Base-by-base conservation (phyloP, 1,284 basidiomycete species). In the Bondarzewia mesenterica region DNA sequence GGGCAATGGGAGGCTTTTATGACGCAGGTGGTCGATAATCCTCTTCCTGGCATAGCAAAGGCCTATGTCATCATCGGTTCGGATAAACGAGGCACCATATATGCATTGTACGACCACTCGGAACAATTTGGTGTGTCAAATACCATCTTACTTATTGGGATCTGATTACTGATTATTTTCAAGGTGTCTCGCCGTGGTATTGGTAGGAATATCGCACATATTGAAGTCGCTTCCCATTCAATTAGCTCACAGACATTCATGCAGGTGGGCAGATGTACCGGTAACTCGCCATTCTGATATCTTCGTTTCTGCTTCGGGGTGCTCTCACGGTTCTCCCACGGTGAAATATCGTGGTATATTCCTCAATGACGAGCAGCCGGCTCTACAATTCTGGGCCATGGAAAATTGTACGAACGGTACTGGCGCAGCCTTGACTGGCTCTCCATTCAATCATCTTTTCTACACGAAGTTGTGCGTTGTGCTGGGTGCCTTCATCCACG, bases 301-400 rank as follows among this genome's bases (percentile, higher is more conserved):
- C 26, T 78, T 73, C 52, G 72, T 82, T 39, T 58, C 69, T 2
- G 60, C 73, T 8, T 57, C 61, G n/a, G 73, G 75, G 2, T 82
- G 82, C 60, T 68, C 75, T 7, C 84, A 87, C 60, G 83, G 80
- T 23, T 62, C 72, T 5, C 84, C 85, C 0, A 79, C 78, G 2
- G 81, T 88, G 50, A 81, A 86, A 58, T 86, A 83, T 55, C 75
- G 84, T 35, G 84, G 75, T 27, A 77, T 82, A 46, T 83, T 82
- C 62, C 57, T 84, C 44, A 73, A 66, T 50, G 64, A 67, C 48
- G 65, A 66, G 44, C 64, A 66, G 49, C 66, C 67, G 12, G 63
- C 64, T 22, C 51, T 66, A 38, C 60, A 63, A 47, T 75, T 73
- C 55, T 80, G 78, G 78, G 78, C 77, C 56, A 70, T 74, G 58